These are phyloP conservation scores for Myxozyma mucilagina DNA, from an alignment of 805 yeast species.

Conservation along the genomic window DNA sequence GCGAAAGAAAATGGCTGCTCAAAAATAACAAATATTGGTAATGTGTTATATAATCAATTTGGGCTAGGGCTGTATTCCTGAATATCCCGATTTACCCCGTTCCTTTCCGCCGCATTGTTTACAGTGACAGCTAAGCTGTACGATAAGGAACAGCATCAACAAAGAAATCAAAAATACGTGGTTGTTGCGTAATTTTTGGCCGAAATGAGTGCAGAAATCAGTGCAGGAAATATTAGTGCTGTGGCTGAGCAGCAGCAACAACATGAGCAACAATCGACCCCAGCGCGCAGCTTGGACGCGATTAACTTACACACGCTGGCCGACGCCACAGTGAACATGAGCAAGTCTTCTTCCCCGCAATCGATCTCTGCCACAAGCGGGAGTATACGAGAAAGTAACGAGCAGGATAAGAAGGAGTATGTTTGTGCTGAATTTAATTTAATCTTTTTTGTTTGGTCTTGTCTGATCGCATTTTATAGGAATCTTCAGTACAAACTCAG, in stretches of 20 bases:
- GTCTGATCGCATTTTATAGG: background rate
- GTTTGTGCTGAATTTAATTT: background rate
- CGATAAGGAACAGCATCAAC: background rate
- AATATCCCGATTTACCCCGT: constrained; percentile 1
- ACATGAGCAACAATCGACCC: background rate
- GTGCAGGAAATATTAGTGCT: background rate
- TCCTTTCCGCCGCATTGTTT: constrained; percentile 8
- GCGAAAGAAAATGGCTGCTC: background rate
- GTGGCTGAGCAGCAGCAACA: background rate
- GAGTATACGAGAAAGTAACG: background rate
- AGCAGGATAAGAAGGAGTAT: background rate
- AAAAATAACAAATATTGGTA: background rate
- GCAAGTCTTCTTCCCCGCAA: background rate
- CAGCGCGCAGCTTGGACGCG: constrained; percentile 9
- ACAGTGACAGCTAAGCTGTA: background rate
- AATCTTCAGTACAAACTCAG: background rate
- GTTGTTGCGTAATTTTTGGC: background rate
- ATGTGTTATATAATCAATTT: background rate
- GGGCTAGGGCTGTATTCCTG: constrained; percentile 4
- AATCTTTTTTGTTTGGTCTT: background rate
- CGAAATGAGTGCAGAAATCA: background rate
- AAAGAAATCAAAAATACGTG: background rate
- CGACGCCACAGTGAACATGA: constrained; percentile 15
- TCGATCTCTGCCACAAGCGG: background rate
- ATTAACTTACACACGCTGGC: constrained; percentile 22